Conservation (phyloP, 495 filamentous ascomycete species). For the Penicillium desertorum region DNA sequence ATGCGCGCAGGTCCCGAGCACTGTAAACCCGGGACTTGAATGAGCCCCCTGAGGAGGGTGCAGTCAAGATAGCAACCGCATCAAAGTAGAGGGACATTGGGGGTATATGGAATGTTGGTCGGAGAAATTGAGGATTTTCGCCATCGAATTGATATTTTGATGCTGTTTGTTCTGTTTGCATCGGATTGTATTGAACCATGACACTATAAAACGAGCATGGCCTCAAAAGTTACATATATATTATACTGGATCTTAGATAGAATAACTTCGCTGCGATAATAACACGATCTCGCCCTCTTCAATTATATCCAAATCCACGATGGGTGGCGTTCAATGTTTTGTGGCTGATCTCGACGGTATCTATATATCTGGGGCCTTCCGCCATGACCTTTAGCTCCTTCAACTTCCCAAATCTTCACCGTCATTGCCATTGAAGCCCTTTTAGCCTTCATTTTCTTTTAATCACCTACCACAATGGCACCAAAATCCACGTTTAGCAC, state of each 20-base stretch:
- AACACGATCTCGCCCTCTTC: background rate
- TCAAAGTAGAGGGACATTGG: constrained; percentile 95
- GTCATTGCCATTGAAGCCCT: constrained; percentile 1
- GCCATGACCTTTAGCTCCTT: background rate
- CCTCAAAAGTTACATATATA: background rate
- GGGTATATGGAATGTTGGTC: background rate
- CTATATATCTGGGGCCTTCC: background rate
- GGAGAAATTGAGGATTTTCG: constrained; percentile 15
- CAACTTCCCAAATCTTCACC: background rate
- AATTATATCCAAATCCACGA: background rate
- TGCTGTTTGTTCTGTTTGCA: constrained; percentile 30
- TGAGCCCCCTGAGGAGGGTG: constrained; percentile 65
- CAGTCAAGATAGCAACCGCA: constrained; percentile 69
- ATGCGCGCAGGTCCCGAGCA: constrained; percentile 64
- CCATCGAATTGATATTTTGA: constrained; percentile 5
- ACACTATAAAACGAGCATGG: background rate
- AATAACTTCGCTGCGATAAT: background rate
- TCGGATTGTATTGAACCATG: background rate
- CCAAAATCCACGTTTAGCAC: constrained; percentile 17
- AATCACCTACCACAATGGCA: constrained; percentile 2
- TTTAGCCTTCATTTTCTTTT: background rate
- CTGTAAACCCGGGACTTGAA: constrained; percentile 78
- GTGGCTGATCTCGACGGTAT: background rate
- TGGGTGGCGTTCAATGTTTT: background rate
- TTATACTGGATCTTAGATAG: background rate